A percentile compares a stretch with the other conserved stretches of the same genome.
Conservation (phyloP, 1,139 yeast genomes). For the Candida albicans region DNA sequence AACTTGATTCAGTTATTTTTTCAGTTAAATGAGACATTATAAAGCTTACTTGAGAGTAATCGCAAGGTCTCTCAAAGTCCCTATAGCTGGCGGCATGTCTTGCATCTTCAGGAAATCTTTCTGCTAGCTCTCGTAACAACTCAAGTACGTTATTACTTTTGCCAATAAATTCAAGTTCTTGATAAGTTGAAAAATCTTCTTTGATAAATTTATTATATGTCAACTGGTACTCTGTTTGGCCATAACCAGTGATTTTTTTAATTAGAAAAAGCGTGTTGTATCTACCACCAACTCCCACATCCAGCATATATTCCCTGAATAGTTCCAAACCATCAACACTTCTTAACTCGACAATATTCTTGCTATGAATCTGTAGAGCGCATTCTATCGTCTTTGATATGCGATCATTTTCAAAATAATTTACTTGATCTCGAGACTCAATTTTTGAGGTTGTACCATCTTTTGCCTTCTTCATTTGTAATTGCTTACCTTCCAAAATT, state of each 20-base stretch:
- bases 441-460: slow-evolving; percentile 13
- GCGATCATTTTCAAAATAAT: slow-evolving; percentile 10
- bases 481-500: slow-evolving; percentile 48
- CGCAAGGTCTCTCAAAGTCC: neutral
- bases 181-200: slow-evolving; percentile 4
- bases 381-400: slow-evolving; percentile 17
- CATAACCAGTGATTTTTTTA: slow-evolving; percentile 12
- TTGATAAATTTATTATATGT: slow-evolving; percentile 15
- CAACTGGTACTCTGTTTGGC: slow-evolving; percentile 17
- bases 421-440: slow-evolving; percentile 16
- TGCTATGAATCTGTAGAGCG: slow-evolving; percentile 5
- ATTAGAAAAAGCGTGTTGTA: slow-evolving; percentile 20
- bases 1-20: neutral
- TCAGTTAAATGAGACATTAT: neutral
- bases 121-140: neutral
- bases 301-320: slow-evolving; percentile 44
- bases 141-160: neutral
- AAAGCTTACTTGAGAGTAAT: neutral
- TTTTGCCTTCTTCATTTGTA: slow-evolving; percentile 23
- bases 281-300: slow-evolving; percentile 28
- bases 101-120: neutral
- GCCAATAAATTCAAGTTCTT: slow-evolving; percentile 6
- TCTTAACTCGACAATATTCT: slow-evolving; percentile 21
- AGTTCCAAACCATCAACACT: slow-evolving; percentile 33
- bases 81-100: neutral